Conservation (phyloP, 768 basidiomycete genomes). For the Asterophora lycoperdoides region DNA sequence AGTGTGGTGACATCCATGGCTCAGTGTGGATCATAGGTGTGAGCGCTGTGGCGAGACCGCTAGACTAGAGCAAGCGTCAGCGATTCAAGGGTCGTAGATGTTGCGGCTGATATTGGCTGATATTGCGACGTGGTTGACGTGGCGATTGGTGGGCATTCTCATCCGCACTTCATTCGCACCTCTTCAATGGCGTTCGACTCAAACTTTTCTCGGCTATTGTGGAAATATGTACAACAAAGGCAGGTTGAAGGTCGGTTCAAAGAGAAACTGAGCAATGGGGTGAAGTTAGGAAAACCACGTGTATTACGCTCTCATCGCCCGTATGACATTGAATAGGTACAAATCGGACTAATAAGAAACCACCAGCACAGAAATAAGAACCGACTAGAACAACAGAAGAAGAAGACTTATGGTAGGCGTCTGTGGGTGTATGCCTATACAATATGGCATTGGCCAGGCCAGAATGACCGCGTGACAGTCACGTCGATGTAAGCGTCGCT, state of each 20-base stretch:
- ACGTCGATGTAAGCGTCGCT: slow-evolving; percentile 2
- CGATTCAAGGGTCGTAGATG: neutral
- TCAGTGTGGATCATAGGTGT: slow-evolving; percentile 1
- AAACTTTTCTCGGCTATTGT: too few species aligned
- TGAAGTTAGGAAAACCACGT: slow-evolving; percentile 42
- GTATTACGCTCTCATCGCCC: slow-evolving; percentile 38
- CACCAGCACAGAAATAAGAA: slow-evolving; percentile 37
- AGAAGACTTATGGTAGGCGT: too few species aligned
- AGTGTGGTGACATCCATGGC: slow-evolving; percentile 9
- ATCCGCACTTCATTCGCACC: too few species aligned
- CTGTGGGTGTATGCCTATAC: too few species aligned
- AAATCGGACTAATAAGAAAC: slow-evolving; percentile 64
- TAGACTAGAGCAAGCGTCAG: neutral
- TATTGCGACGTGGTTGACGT: neutral
- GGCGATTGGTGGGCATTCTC: neutral
- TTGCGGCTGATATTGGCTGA: neutral
- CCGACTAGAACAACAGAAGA: neutral
- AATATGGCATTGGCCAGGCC: too few species aligned
- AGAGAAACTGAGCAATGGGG: too few species aligned
- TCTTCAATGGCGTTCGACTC: too few species aligned
- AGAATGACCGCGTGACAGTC: slow-evolving; percentile 6
- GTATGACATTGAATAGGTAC: slow-evolving; percentile 16
- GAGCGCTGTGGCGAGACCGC: too few species aligned
- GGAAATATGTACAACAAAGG: too few species aligned
- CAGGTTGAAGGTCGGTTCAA: too few species aligned